Evolutionary conservation across 1,284 basidiomycete species (phyloP), one percentile per base, ranked within the genome.

Genomic region (Pascua sp.): DNA sequence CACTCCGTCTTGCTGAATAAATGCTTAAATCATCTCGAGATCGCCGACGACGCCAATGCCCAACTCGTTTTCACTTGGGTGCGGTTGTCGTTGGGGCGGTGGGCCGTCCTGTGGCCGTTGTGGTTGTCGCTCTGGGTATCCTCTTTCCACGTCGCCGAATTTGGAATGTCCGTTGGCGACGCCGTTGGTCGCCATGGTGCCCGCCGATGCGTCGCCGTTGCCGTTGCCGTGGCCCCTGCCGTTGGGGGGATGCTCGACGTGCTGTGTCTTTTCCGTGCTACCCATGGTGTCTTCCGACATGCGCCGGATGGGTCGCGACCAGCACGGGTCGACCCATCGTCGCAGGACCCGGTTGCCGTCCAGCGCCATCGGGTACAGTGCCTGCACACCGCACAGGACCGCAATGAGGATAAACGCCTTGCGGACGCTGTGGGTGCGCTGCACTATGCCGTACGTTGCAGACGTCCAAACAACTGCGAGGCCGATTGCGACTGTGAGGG

Each of bases 261-360:
- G 24, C 7, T 37, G n/a, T 10, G 18, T 32, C 43, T 49, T 51
- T 36, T 47, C 55, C 9, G 49, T 42, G 41, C 48, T 49, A 1
- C 42, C 42, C 3, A 47, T 15, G 12, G 51, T 47, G 32, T 37
- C 50, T 2, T 40, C 32, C 38, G 52, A 24, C 13, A 47, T 32
- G 39, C 55, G 39, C 40, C 42, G 38, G 8, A 17, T 50, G 16
- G 37, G 38, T 13, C 53, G 32, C 24, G 52, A 57, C 67, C 64
- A 66, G n/a, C 48, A 53, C 4, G 70, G 71, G 61, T 73, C 71
- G 11, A 73, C 59, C 64, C 67, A 67, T 50, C 61, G 53, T 24
- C 66, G 57, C 46, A 70, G 55, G 8, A 52, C 57, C n/a, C 53
- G 36, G 16, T 47, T 54, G 9, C 45, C 40, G 36, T 51, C 65